These are phyloP conservation scores for Globisporangium rhizosaccharum DNA, from an alignment of 352 stramenopile species.

Conservation along the genomic window DNA sequence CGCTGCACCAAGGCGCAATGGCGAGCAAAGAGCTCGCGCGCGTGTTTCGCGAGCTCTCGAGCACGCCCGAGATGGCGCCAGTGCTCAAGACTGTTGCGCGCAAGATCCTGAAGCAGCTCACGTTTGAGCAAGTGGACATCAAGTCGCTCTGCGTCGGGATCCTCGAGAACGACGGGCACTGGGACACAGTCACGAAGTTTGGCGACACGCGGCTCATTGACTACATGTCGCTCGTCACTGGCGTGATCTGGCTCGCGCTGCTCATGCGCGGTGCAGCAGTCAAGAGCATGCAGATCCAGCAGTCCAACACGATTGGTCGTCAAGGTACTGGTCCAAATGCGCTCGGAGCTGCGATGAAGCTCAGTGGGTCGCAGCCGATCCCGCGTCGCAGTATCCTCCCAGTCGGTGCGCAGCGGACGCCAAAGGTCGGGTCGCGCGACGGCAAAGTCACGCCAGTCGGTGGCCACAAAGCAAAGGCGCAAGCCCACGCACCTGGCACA, in stretches of 20 bases:
- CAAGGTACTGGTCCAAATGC: conserved; percentile 25
- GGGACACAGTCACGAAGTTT: conserved; percentile 53
- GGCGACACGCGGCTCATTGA: conserved; percentile 64
- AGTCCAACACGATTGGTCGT: conserved; percentile 41
- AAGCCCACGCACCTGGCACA: conserved; percentile 8
- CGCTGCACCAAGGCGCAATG: conserved; percentile 47
- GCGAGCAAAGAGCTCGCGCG: conserved; percentile 66
- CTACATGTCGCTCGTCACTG: conserved; percentile 74
- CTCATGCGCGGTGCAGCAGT: conserved; percentile 74
- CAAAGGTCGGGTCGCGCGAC: conserved; percentile 24
- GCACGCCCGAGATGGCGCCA: conserved; percentile 59
- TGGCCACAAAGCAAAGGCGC: conserved; percentile 31
- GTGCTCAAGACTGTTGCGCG: conserved; percentile 83
- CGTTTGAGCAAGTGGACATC: conserved; percentile 80
- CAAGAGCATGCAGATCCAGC: conserved; percentile 84
- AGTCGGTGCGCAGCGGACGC: conserved; percentile 11
- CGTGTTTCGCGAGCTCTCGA: conserved; percentile 82
- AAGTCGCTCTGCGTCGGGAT: conserved; percentile 76
- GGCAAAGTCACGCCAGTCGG: conserved; percentile 20
- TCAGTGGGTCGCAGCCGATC: conserved; percentile 45
- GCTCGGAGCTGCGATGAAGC: conserved; percentile 40
- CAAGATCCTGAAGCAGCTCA: conserved; percentile 79
- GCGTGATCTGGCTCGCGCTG: conserved; percentile 69
- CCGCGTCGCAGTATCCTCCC: conserved; percentile 37
- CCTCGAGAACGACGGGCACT: conserved; percentile 68